Percentiles rank a stretch among this genome's conserved stretches.
These are phyloP conservation scores for Solanum etuberosum DNA, from an alignment of 257 asterid genomes.

Conservation along the genomic window DNA sequence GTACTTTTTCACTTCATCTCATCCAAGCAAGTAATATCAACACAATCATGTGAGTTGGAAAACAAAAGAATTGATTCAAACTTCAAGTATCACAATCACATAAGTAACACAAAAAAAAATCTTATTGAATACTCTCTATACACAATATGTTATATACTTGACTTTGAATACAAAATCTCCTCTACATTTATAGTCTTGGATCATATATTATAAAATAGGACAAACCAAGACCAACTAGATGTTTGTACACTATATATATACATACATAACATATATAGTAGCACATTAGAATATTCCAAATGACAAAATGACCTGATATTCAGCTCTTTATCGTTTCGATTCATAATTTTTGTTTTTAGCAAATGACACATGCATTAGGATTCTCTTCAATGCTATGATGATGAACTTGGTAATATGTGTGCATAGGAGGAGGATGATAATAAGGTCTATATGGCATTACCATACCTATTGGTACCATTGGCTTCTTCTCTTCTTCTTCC, in stretches of 20 bases:
- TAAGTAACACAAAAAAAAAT: neutral
- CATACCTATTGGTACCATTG: constrained; percentile 15
- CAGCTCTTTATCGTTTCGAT: neutral
- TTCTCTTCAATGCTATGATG: constrained; percentile 68
- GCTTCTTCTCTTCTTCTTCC: constrained; percentile 11
- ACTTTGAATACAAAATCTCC: neutral
- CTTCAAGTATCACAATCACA: neutral
- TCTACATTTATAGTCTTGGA: neutral
- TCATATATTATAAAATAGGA: neutral
- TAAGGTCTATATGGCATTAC: constrained; percentile 38
- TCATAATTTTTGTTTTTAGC: neutral
- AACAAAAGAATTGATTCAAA: neutral
- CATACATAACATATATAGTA: neutral
- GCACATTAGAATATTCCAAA: neutral
- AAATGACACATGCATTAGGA: constrained; percentile 60
- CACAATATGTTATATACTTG: neutral
- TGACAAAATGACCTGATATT: neutral
- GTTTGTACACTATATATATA: neutral
- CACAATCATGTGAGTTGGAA: neutral
- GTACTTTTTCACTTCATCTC: neutral
- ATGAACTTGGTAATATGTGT: constrained; percentile 12
- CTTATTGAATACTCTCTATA: neutral
- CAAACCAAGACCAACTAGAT: neutral
- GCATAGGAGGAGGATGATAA: constrained; percentile 7
- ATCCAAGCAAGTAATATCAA: neutral